Conservation (phyloP, 257 asterid genomes). For the Voacanga thouarsii region DNA sequence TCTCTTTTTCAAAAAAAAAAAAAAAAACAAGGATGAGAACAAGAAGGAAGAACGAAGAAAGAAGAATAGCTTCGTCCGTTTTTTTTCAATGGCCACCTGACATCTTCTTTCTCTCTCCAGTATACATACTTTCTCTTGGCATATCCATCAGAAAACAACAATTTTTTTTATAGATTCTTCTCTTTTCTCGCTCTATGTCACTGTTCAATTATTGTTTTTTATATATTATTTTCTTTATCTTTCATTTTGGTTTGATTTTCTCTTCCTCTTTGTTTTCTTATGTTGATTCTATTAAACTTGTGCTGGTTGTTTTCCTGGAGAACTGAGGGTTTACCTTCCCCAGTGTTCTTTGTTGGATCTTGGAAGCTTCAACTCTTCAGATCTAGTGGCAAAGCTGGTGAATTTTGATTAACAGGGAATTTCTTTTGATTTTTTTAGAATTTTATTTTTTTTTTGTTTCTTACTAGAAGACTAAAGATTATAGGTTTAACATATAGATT, state of each 20-base stretch:
- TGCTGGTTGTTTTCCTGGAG: neutral
- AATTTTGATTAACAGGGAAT: too few species aligned
- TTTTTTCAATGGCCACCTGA: constrained; percentile 61
- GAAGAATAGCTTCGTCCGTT: neutral
- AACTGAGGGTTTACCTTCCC: too few species aligned
- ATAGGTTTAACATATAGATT: too few species aligned
- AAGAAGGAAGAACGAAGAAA: neutral
- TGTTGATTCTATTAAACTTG: neutral
- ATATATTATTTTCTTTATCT: constrained; percentile 2
- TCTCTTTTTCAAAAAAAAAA: constrained; percentile 2
- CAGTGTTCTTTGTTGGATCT: neutral
- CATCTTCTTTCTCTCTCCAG: constrained; percentile 19
- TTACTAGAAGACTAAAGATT: too few species aligned
- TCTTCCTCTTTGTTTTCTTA: too few species aligned
- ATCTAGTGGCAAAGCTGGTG: too few species aligned
- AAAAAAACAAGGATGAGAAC: neutral
- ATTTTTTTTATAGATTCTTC: constrained; percentile 1
- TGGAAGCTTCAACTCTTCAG: too few species aligned
- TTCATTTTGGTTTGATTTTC: constrained; percentile 11
- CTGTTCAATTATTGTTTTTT: constrained; percentile 15
- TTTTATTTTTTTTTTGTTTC: too few species aligned
- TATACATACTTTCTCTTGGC: neutral
- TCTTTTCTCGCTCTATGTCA: constrained; percentile 4
- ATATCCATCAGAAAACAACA: neutral
- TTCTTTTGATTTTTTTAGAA: too few species aligned